Conservation (phyloP, 306 rosid genomes). For the Argentina anserina region DNA sequence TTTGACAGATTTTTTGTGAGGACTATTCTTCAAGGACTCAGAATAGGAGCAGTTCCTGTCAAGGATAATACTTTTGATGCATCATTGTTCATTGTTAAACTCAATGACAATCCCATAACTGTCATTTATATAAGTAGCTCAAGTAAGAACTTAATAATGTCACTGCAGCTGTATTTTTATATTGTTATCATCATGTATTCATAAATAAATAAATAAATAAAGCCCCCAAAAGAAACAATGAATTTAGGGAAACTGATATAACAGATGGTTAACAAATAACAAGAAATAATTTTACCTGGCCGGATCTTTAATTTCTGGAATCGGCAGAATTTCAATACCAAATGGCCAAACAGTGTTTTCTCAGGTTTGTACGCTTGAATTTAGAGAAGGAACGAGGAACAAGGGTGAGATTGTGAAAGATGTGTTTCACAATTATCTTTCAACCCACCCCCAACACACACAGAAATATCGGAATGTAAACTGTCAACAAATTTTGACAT, state of each 20-base stretch:
- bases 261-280: neutral
- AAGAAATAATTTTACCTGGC: constrained; percentile 2
- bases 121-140: neutral
- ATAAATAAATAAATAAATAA: neutral
- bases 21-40: too few relatives aligned
- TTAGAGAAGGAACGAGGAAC: constrained; percentile 12
- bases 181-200: neutral
- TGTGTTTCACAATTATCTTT: neutral
- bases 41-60: too few relatives aligned
- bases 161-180: neutral
- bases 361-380: neutral
- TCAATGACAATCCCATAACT: neutral
- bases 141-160: neutral
- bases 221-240: too few relatives aligned
- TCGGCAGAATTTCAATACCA: neutral
- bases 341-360: neutral
- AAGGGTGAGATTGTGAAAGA: constrained; percentile 16
- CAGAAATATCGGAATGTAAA: neutral
- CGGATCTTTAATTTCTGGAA: constrained; percentile 2
- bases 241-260: neutral
- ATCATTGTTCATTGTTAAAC: too few relatives aligned
- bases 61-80: too few relatives aligned
- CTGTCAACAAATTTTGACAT: constrained; percentile 5
- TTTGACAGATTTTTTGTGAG: too few relatives aligned
- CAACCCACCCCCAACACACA: constrained; percentile 1